A percentile compares a stretch with the other conserved stretches of the same genome.
phyloP scores from a whole-genome alignment of 2,329 filamentous ascomycete genomes.

The Pseudogymnoascus sp. region DNA sequence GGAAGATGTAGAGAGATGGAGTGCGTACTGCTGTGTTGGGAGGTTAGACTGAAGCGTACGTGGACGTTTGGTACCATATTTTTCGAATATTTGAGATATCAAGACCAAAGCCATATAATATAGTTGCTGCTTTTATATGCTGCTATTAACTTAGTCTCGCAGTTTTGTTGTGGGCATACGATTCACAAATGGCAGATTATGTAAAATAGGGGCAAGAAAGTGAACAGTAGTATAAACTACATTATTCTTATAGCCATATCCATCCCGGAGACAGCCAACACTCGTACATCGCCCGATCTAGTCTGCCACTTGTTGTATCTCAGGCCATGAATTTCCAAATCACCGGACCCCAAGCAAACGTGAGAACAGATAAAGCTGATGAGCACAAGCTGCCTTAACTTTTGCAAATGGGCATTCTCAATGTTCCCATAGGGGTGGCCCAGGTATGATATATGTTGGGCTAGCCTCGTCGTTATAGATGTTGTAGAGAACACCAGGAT shows the following conservation, averaged over 20 bases:
- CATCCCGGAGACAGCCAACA: neutral
- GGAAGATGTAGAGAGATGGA: neutral
- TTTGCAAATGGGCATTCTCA: neutral
- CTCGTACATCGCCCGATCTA: neutral
- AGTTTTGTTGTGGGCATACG: too few species aligned
- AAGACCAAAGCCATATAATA: too few species aligned
- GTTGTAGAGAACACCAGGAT: constrained; percentile 36
- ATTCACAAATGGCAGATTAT: too few species aligned
- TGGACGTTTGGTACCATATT: too few species aligned
- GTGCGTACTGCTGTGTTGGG: neutral
- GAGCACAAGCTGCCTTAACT: neutral
- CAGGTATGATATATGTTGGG: constrained; percentile 29
- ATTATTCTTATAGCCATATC: neutral
- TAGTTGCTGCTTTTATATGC: too few species aligned
- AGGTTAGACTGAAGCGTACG: neutral
- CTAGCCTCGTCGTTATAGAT: constrained; percentile 30
- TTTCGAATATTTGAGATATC: too few species aligned
- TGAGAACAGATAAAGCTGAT: neutral
- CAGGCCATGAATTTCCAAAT: neutral
- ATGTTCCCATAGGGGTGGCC: constrained; percentile 26
- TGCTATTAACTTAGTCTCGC: too few species aligned
- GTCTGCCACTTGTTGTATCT: neutral
- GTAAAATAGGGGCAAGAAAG: neutral
- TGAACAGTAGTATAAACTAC: neutral
- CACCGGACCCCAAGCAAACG: neutral